Percentiles rank a stretch among this genome's conserved stretches.
These are phyloP conservation scores for Aquanectria penicillioides DNA, from an alignment of 2,329 filamentous ascomycete genomes.

Conservation along the genomic window DNA sequence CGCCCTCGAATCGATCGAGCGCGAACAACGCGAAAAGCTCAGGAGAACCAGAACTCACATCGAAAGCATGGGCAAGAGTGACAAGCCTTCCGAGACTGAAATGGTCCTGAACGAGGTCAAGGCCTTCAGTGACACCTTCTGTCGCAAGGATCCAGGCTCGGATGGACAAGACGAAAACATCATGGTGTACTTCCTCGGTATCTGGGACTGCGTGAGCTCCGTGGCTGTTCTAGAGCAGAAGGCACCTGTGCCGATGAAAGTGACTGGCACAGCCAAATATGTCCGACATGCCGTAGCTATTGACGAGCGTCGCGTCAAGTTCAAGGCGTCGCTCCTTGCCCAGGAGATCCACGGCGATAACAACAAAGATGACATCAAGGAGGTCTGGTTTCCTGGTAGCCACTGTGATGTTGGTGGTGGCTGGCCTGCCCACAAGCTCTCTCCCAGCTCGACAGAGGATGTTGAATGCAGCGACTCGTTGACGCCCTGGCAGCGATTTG, in stretches of 20 bases:
- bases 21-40: conserved; percentile 13
- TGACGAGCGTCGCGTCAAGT: conserved; percentile 65
- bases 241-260: conserved; percentile 50
- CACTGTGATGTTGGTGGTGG: conserved; percentile 66
- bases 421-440: conserved; percentile 52
- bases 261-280: conserved; percentile 53
- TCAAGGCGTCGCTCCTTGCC: conserved; percentile 60
- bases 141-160: conserved; percentile 47
- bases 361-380: conserved; percentile 52
- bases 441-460: conserved; percentile 36
- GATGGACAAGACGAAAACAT: conserved; percentile 47
- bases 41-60: conserved; percentile 33
- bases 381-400: conserved; percentile 66
- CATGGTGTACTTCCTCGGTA: conserved; percentile 63
- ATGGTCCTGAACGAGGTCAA: conserved; percentile 49
- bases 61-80: too few species aligned
- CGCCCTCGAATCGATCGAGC: conserved; percentile 49
- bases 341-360: conserved; percentile 49
- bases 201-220: conserved; percentile 65
- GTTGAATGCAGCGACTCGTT: too few species aligned
- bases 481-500: conserved; percentile 48
- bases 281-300: conserved; percentile 64
- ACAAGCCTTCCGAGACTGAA: conserved; percentile 35
- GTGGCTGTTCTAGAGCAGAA: conserved; percentile 55
- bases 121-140: conserved; percentile 60